A percentile compares a stretch with the other conserved stretches of the same genome.
These are phyloP conservation scores for Tolypocladium sp. DNA, from an alignment of 2,329 filamentous ascomycete species.

Conservation along the genomic window DNA sequence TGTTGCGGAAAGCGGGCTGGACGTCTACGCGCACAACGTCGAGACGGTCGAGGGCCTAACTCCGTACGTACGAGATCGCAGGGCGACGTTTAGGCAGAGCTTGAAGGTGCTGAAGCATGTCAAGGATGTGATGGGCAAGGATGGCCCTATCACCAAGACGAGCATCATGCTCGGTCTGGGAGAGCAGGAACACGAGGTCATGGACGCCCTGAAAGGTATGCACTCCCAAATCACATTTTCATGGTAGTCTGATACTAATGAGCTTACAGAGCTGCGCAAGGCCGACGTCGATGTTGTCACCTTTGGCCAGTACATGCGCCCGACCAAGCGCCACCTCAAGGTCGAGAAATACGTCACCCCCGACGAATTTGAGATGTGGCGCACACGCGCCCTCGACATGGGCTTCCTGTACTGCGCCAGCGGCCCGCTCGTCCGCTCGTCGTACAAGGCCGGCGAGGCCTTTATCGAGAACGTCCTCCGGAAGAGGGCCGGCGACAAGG, in stretches of 20 bases:
- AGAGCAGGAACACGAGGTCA: constrained; percentile 81
- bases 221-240: background rate
- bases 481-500: constrained; percentile 54
- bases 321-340: constrained; percentile 95
- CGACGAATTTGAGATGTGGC: constrained; percentile 85
- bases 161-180: constrained; percentile 94
- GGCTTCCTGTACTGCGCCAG: constrained; percentile 96
- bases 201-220: constrained; percentile 63
- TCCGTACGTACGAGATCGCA: constrained; percentile 78
- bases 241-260: background rate
- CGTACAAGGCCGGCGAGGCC: constrained; percentile 95
- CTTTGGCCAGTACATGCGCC: constrained; percentile 99
- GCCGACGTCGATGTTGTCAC: constrained; percentile 88
- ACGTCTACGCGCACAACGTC: constrained; percentile 95
- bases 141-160: constrained; percentile 91
- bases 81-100: constrained; percentile 83
- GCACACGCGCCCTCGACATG: constrained; percentile 80
- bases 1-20: constrained; percentile 79
- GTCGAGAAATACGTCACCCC: constrained; percentile 94
- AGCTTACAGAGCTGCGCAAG: constrained; percentile 58
- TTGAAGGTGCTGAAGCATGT: constrained; percentile 70
- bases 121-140: constrained; percentile 60
- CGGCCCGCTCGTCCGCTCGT: constrained; percentile 84
- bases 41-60: constrained; percentile 91
- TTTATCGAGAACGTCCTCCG: constrained; percentile 98